A percentile compares a stretch with the other conserved stretches of the same genome.
Evolutionary conservation across 140 eudicot genomes (phyloP).

Genomic region (Oenanthe javanica): DNA sequence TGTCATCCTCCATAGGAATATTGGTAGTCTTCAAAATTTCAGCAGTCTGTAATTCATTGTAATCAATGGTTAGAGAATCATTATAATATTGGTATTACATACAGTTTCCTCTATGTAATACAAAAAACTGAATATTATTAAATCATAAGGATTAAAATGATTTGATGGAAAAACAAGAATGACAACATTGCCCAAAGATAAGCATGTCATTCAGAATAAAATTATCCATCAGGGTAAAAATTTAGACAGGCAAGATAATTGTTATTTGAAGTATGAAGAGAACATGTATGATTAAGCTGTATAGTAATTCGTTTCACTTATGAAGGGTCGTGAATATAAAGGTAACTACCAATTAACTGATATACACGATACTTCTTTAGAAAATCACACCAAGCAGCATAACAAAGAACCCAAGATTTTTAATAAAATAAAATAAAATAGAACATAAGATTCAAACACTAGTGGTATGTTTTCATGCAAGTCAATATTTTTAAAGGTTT

Average conservation of each 20-base stretch:
- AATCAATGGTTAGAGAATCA: constrained; percentile 16
- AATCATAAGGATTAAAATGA: background rate
- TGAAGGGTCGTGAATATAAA: background rate
- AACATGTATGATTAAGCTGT: background rate
- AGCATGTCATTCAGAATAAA: background rate
- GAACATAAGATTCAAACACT: background rate
- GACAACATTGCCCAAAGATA: background rate
- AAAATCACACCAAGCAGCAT: background rate
- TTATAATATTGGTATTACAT: background rate
- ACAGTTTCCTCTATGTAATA: background rate
- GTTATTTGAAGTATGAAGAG: background rate
- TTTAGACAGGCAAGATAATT: background rate
- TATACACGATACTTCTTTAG: background rate
- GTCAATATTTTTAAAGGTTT: background rate
- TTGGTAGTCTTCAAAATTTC: constrained; percentile 44
- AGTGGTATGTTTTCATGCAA: background rate
- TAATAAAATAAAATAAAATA: background rate
- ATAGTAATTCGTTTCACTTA: background rate
- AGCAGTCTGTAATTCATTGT: constrained; percentile 51
- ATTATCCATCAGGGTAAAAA: background rate
- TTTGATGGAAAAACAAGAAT: background rate
- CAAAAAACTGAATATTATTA: background rate
- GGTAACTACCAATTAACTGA: background rate
- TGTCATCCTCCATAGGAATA: constrained; percentile 35
- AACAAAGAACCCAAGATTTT: background rate